Base-by-base conservation (phyloP, 305 asterid species). In the Plantago coronopus region DNA sequence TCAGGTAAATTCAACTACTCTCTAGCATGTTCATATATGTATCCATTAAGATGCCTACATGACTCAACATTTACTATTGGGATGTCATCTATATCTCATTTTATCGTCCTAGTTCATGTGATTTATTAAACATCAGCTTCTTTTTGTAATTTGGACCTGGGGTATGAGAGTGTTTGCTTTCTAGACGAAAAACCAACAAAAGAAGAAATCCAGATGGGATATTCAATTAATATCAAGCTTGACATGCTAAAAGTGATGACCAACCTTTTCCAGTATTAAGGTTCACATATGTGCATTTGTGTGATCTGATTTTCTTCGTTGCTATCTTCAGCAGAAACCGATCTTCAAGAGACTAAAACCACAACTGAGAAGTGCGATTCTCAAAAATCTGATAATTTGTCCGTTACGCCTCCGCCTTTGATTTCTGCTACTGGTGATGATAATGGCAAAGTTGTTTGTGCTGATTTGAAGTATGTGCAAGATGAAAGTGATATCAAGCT, bases 1-100 rank as follows among this genome's bases (percentile, higher is more conserved):
- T 86, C 97, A 78, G 97, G 97, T 89, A 74, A 60, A 42, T 40
- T 69, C 68, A 54, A 43, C 60, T 60, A 48, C 43, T 17, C 47
- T 44, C 17, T 17, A 66, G 6, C 37, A 23, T 34, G 40, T 7
- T 6, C 13, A 7, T 8, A 34, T 34, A 34, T 34, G 12, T 9
- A 34, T 34, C 40, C 40, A 7, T 34, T 3, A 34, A 34, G 40
- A 34, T 34, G 40, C 40, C 40, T 34, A 34, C 40, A 7, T 34
- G 40, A 7, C 40, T 34, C 12, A 34, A 2, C 12, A 34, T 34
- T 53, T 53, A 53, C 20, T 14, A 53, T 23, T 23, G 12, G 6
- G 7, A 5, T 23, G 31, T 16, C 58, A 53, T 25, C 42, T 53
- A 17, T 53, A 16, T 25, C 15, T 53, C 58, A 25, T 25, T 53